A percentile compares a stretch with the other conserved stretches of the same genome.
Conservation (phyloP, 1,284 basidiomycete species). For the Trichosporon asahii region DNA sequence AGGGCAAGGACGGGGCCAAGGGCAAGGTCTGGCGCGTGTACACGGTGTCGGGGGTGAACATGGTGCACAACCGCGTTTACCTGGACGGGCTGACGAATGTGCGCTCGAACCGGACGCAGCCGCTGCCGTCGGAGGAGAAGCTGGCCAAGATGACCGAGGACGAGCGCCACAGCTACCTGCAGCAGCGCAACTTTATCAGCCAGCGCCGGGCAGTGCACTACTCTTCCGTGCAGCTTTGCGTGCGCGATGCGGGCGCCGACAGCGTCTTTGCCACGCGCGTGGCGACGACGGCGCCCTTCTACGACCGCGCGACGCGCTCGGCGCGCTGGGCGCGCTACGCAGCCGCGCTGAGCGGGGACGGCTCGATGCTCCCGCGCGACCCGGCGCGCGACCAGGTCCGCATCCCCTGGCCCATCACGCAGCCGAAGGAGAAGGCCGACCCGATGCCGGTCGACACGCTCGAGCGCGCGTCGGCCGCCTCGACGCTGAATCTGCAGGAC, state of each 20-base stretch:
- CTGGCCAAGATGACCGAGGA: constrained; percentile 29
- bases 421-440: constrained; percentile 7
- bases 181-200: constrained; percentile 34
- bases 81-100: constrained; percentile 44
- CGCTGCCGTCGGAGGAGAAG: constrained; percentile 29
- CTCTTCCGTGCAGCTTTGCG: constrained; percentile 48
- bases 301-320: constrained; percentile 28
- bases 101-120: constrained; percentile 33
- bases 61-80: constrained; percentile 42
- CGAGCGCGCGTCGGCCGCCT: constrained; percentile 12
- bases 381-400: constrained; percentile 25
- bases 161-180: constrained; percentile 26
- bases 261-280: constrained; percentile 45
- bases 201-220: constrained; percentile 45
- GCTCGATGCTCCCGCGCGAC: constrained; percentile 16
- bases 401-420: constrained; percentile 36
- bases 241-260: constrained; percentile 30
- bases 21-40: constrained; percentile 32
- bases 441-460: constrained; percentile 27
- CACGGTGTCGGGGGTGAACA: constrained; percentile 41
- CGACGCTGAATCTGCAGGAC: constrained; percentile 21
- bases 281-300: constrained; percentile 34
- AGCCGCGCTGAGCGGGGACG: constrained; percentile 29
- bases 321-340: constrained; percentile 41
- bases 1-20: too few relatives aligned